Conservation (phyloP, 495 filamentous ascomycete genomes). For the Penicillium arizonense region DNA sequence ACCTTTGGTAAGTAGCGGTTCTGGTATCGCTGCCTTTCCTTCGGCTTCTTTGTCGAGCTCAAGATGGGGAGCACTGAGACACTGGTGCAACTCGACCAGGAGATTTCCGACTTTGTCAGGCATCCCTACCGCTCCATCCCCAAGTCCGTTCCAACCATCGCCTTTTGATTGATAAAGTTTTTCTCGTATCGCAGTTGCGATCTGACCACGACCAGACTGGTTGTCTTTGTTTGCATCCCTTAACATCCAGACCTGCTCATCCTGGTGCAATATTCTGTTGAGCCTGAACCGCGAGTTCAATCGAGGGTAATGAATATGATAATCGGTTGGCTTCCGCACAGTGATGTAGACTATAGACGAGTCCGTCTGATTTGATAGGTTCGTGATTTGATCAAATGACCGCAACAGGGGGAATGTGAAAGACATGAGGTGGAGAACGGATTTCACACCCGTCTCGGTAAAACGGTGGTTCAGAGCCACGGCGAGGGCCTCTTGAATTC, state of each 20-base stretch:
- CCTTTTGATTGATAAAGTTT: constrained; percentile 43
- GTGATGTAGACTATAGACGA: constrained; percentile 34
- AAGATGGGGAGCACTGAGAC: constrained; percentile 19
- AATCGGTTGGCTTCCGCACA: constrained; percentile 43
- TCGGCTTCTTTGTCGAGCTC: constrained; percentile 4
- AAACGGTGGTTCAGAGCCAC: constrained; percentile 55
- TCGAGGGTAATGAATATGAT: constrained; percentile 42
- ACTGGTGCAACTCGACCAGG: constrained; percentile 33
- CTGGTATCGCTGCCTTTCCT: background rate
- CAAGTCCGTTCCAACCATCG: constrained; percentile 49
- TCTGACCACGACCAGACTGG: constrained; percentile 11
- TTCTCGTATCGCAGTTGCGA: constrained; percentile 23
- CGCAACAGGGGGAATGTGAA: constrained; percentile 68
- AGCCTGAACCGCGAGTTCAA: constrained; percentile 38
- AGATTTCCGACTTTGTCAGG: constrained; percentile 42
- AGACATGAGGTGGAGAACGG: constrained; percentile 51
- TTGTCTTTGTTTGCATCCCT: constrained; percentile 27
- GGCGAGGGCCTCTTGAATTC: constrained; percentile 63
- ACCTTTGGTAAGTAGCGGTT: background rate
- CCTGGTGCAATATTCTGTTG: constrained; percentile 25
- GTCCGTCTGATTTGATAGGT: constrained; percentile 21
- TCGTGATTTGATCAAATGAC: constrained; percentile 52
- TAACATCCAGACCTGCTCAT: constrained; percentile 41
- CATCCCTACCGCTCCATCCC: constrained; percentile 41
- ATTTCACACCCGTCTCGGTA: constrained; percentile 49